Conservation (phyloP, 371 early-diverging fungal species). For the Cokeromyces recurvatus region DNA sequence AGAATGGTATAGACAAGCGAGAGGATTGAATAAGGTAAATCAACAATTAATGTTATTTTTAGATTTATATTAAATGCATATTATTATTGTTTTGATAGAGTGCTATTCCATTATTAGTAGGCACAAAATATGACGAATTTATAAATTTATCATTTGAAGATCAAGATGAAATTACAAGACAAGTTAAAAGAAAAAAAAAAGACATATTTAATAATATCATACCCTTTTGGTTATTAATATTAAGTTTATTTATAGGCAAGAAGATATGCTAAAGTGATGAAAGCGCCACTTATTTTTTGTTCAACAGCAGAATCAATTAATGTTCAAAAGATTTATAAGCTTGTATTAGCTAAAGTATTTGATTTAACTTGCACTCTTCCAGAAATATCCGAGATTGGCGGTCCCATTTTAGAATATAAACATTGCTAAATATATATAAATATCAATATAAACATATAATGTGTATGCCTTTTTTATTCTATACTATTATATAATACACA, state of each 20-base stretch:
- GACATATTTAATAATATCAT: too few relatives aligned
- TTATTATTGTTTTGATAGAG: constrained; percentile 40
- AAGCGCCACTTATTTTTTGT: constrained; percentile 91
- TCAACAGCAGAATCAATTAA: constrained; percentile 92
- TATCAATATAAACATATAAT: too few relatives aligned
- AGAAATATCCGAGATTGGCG: constrained; percentile 86
- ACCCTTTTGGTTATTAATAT: too few relatives aligned
- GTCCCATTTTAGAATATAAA: constrained; percentile 82
- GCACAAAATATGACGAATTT: constrained; percentile 97
- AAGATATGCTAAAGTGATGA: constrained; percentile 90
- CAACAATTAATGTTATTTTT: background rate
- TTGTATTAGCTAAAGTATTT: constrained; percentile 90
- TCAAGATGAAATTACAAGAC: constrained; percentile 89
- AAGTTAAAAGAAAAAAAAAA: too few relatives aligned
- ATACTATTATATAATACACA: too few relatives aligned
- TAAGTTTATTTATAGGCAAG: too few relatives aligned
- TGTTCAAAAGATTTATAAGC: constrained; percentile 96
- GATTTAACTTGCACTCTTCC: constrained; percentile 91
- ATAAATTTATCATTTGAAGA: constrained; percentile 75
- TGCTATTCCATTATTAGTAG: constrained; percentile 91
- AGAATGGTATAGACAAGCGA: constrained; percentile 96
- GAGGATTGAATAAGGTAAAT: constrained; percentile 88
- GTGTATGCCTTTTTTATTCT: too few relatives aligned
- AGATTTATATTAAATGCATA: too few relatives aligned
- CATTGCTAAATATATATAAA: too few relatives aligned